Percentiles rank a stretch among this genome's conserved stretches.
phyloP scores from a whole-genome alignment of 208 protist species.

The Leishmania arabica region DNA sequence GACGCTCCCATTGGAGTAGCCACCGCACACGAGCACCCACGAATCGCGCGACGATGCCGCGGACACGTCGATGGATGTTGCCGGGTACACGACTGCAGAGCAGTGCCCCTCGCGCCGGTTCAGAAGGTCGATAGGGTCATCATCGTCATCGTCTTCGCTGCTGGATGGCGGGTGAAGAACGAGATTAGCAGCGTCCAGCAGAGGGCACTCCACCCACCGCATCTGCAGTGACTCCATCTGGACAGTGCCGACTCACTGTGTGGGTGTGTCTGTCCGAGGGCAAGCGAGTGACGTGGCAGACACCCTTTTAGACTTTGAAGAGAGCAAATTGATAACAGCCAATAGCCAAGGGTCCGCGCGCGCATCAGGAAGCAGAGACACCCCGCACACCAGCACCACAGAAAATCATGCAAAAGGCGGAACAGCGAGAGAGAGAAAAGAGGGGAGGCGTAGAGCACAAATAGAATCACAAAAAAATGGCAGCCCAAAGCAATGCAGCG shows the following conservation, averaged over 20 bases:
- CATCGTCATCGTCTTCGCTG: constrained; percentile 32
- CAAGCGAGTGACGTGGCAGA: background rate
- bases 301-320: background rate
- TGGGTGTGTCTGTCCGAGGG: background rate
- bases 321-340: background rate
- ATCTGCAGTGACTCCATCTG: constrained; percentile 26
- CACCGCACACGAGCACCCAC: constrained; percentile 59
- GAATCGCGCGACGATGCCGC: constrained; percentile 7
- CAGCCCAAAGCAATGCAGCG: background rate
- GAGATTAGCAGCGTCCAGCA: constrained; percentile 16
- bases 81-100: constrained; percentile 32
- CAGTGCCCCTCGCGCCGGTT: constrained; percentile 75
- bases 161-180: constrained; percentile 19
- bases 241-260: background rate
- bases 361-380: background rate
- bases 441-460: background rate
- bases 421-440: background rate
- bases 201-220: constrained; percentile 55
- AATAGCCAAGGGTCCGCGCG: background rate
- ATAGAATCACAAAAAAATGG: background rate
- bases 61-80: background rate
- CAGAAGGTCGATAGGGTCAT: constrained; percentile 36
- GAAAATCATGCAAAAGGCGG: background rate
- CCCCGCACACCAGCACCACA: background rate
- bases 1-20: constrained; percentile 65